phyloP scores from a whole-genome alignment of 2,329 filamentous ascomycete species.

The Cladosporium sp. region DNA sequence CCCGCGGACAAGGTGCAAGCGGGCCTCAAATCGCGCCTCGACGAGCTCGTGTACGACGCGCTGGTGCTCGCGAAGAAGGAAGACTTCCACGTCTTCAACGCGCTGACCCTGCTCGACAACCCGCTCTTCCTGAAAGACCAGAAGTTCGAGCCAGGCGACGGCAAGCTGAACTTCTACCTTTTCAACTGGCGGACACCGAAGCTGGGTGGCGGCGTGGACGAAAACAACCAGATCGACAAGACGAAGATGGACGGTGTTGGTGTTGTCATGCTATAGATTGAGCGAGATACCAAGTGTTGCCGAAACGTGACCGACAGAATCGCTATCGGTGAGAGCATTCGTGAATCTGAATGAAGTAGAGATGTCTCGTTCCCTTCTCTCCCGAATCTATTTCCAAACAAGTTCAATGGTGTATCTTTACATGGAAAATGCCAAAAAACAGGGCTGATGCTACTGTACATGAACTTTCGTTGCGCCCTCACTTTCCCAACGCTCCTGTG shows the following conservation, averaged over 20 bases:
- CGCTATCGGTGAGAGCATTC: no score
- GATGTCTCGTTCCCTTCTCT: no score
- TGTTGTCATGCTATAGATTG: slow-evolving; percentile 66
- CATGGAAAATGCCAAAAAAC: no score
- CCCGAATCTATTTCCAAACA: no score
- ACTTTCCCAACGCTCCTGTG: no score
- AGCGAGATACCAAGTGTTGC: neutral
- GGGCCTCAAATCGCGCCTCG: slow-evolving; percentile 71
- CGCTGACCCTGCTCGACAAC: slow-evolving; percentile 88
- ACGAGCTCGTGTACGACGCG: slow-evolving; percentile 73
- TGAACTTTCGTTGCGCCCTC: no score
- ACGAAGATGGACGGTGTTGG: slow-evolving; percentile 79
- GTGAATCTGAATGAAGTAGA: no score
- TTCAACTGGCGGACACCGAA: slow-evolving; percentile 91
- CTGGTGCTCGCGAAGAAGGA: slow-evolving; percentile 77
- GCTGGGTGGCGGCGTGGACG: slow-evolving; percentile 80
- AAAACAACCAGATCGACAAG: slow-evolving; percentile 69
- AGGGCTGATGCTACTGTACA: no score
- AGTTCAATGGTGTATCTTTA: no score
- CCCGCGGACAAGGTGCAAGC: slow-evolving; percentile 20
- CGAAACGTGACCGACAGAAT: no score
- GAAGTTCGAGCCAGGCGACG: slow-evolving; percentile 91
- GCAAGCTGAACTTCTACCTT: slow-evolving; percentile 91
- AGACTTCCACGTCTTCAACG: slow-evolving; percentile 95
- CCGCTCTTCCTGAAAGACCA: slow-evolving; percentile 86